Conservation (phyloP, 2,329 filamentous ascomycete species). For the Fusarium sarcochroum region DNA sequence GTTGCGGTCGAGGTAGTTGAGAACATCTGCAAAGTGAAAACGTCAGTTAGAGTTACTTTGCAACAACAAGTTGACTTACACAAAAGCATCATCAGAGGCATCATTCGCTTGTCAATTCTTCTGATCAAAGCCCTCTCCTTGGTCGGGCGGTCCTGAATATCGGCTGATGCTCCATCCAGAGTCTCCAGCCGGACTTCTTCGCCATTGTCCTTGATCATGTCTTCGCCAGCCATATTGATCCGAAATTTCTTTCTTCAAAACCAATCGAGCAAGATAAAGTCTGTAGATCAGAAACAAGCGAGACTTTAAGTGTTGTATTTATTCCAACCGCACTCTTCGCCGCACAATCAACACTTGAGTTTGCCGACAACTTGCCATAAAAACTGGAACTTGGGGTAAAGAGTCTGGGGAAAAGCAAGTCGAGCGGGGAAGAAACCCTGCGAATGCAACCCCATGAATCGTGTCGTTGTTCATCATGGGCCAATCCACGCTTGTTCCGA, state of each 20-base stretch:
- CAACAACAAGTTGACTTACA: not conserved
- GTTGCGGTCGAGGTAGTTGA: conserved; percentile 25
- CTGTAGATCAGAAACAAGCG: no score
- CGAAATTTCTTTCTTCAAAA: no score
- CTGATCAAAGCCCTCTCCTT: conserved; percentile 13
- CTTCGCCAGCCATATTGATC: not conserved
- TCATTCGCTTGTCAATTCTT: conserved; percentile 26
- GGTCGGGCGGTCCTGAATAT: conserved; percentile 3
- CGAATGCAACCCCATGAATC: not conserved
- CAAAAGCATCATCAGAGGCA: conserved; percentile 25
- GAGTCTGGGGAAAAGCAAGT: conserved; percentile 9
- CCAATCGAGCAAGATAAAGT: no score
- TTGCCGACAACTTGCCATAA: not conserved
- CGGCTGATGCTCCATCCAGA: not conserved
- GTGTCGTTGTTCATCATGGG: not conserved
- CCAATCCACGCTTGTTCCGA: conserved; percentile 22
- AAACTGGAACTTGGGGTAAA: conserved; percentile 4
- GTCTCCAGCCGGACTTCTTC: conserved; percentile 15
- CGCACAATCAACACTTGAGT: not conserved
- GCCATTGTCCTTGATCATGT: conserved; percentile 5
- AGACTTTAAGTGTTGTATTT: not conserved
- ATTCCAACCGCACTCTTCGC: not conserved
- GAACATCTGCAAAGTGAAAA: not conserved
- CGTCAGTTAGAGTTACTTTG: not conserved
- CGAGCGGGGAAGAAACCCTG: conserved; percentile 16